Evolutionary conservation across 139 green algal genomes (phyloP), one percentile per base, ranked within the genome.

Genomic region (Spirogloea muscicola): DNA sequence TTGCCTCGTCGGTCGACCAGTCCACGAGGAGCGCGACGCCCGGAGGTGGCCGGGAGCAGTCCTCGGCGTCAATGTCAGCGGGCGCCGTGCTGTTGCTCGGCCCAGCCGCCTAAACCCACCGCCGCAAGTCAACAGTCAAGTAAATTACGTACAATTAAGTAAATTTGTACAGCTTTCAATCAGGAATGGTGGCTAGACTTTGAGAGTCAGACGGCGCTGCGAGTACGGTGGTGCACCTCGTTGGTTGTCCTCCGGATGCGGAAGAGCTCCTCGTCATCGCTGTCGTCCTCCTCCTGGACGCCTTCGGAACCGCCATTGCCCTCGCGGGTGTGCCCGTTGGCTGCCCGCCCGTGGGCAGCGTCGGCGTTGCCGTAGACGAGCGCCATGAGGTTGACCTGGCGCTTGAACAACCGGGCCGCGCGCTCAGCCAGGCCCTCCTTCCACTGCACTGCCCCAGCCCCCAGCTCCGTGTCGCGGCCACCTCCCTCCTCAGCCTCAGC

Each of bases 381-480:
- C 29, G 76, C 51, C 66, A 82, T 62, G 55, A 91, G 74, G 65
- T 70, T 82, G 1, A 72, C 72, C 0, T 87, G 68, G 2, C 38
- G 65, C 41, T 46, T 70, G 67, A 92, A 90, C 29, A 86, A 59
- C 31, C 73, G 74, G 2, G 67, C 37, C 3, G 79, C 77, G 7
- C 77, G 74, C 33, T 81, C 21, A 33, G 73, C 61, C 68, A 92
- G 81, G 31, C 58, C 49, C 0, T 55, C 59, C 83, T 92, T 92
- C 88, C 88, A 92, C 38, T 55, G 69, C 2, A 48, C 55, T 41
- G 55, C 52, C 18, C n/a, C 68, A 2, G 6, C 36, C 25, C 65
- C 48, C 33, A 36, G 40, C 6, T 29, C 68, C 29, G n/a, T n/a
- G n/a, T n/a, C n/a, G n/a, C n/a, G n/a, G n/a, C n/a, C n/a, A n/a